Evolutionary conservation across 768 basidiomycete species (phyloP).

Genomic region (Boletus subcaerulescens): DNA sequence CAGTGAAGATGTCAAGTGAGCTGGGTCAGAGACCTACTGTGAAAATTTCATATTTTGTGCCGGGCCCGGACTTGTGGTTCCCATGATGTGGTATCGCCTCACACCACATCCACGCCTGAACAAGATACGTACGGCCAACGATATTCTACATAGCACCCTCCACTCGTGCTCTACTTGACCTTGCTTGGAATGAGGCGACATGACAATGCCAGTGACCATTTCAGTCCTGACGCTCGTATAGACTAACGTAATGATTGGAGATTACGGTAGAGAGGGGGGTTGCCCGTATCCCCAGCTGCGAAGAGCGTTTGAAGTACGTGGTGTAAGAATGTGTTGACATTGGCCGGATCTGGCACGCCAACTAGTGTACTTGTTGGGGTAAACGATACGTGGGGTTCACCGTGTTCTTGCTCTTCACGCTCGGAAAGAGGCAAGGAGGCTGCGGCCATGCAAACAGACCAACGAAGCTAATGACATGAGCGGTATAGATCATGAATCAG

Average conservation of each 20-base stretch:
- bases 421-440: constrained; percentile 8
- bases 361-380: constrained; percentile 13
- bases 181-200: too few species aligned
- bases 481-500: too few species aligned
- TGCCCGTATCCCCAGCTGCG: constrained; percentile 32
- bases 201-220: too few species aligned
- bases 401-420: constrained; percentile 21
- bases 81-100: too few species aligned
- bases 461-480: background rate
- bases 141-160: too few species aligned
- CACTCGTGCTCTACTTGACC: too few species aligned
- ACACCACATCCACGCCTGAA: too few species aligned
- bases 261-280: constrained; percentile 28
- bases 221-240: constrained; percentile 10
- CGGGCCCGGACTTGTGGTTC: constrained; percentile 12
- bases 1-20: too few species aligned
- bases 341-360: too few species aligned
- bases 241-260: constrained; percentile 29
- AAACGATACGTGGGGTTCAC: constrained; percentile 23
- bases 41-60: constrained; percentile 12
- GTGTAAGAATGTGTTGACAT: constrained; percentile 1
- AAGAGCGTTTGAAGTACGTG: background rate
- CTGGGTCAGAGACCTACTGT: constrained; percentile 17
- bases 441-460: constrained; percentile 13
- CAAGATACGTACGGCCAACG: too few species aligned